Evolutionary conservation across 225 moss, liverwort and hornwort species (phyloP).

Genomic region (Sphagnum contortum): DNA sequence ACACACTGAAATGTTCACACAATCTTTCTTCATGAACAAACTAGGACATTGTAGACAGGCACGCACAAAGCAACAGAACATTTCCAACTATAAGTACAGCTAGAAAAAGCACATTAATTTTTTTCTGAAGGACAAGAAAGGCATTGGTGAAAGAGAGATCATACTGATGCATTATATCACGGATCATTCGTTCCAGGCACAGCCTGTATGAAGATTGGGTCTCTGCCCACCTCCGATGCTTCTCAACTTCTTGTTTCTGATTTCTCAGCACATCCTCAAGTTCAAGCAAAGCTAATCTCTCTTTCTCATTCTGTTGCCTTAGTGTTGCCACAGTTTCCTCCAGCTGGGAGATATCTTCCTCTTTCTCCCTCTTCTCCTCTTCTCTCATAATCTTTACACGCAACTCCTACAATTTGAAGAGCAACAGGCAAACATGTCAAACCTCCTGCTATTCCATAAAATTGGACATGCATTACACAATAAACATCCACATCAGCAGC

Average conservation of each 20-base stretch:
- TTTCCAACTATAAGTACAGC: too few relatives aligned
- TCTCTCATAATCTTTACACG: conserved; percentile 3
- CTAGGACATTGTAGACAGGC: too few relatives aligned
- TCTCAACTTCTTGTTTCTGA: conserved; percentile 2
- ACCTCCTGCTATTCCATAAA: too few relatives aligned
- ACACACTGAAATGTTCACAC: too few relatives aligned
- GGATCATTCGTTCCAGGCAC: conserved; percentile 6
- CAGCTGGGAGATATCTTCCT: conserved; percentile 3
- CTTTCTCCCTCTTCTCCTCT: conserved; percentile 4
- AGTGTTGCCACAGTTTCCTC: conserved; percentile 1
- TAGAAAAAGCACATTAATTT: too few relatives aligned
- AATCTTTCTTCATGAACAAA: too few relatives aligned
- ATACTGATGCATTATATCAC: conserved; percentile 10
- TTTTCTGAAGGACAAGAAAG: too few relatives aligned
- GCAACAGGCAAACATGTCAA: too few relatives aligned
- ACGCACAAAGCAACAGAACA: too few relatives aligned
- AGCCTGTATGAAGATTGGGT: conserved; percentile 4
- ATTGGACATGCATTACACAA: too few relatives aligned
- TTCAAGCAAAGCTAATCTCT: conserved; percentile 4
- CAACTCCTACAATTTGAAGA: background rate
- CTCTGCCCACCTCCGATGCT: conserved; percentile 8
- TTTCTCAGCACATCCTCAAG: background rate
- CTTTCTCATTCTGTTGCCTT: conserved; percentile 4
- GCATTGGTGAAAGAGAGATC: background rate
- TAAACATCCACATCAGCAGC: too few relatives aligned